Evolutionary conservation across 345 rosid species (phyloP), one percentile per base, ranked within the genome.

Genomic region (Eucalyptus marginata): DNA sequence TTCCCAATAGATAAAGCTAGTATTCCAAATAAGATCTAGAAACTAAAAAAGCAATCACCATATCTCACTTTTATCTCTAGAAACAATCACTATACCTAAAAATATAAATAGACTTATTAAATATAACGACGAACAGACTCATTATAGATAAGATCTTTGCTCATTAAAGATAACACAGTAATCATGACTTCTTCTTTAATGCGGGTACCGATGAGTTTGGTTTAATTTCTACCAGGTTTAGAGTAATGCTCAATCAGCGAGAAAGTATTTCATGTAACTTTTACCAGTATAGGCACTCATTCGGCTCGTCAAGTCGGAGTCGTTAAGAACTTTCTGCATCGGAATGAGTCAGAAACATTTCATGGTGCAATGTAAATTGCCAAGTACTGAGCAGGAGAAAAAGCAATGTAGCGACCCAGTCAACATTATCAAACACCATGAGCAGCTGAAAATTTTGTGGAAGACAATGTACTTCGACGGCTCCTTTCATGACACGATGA

Each of bases 81-180:
- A 52, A 52, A 18, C 24, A 52, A 52, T 52, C 3, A 52, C 58
- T 52, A 52, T 52, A 18, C 10, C 24, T 52, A 52, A 8, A 52
- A 52, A 52, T 52, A 52, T 52, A 52, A 52, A 52, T 52, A 52
- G 24, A 52, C 24, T 52, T 8, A 52, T 52, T 18, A 18, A 52
- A 18, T 22, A 52, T 52, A 52, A 18, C 4, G 4, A 52, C 10
- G 0, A 52, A 52, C 10, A 7, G 0, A 52, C 10, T 52, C 20
- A 52, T 52, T 52, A 52, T 52, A 52, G 24, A 18, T 52, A 52
- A 18, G 56, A 52, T 52, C 56, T 52, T 52, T 52, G 56, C 24
- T 52, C 56, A 52, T 52, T 52, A 52, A 18, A 52, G 20, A 52
- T 52, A 52, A 52, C 0, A 4, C 58, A 18, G 10, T 52, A 52